A percentile compares a stretch with the other conserved stretches of the same genome.
phyloP scores from a whole-genome alignment of 768 basidiomycete genomes.

The Strobilomyces confusus region DNA sequence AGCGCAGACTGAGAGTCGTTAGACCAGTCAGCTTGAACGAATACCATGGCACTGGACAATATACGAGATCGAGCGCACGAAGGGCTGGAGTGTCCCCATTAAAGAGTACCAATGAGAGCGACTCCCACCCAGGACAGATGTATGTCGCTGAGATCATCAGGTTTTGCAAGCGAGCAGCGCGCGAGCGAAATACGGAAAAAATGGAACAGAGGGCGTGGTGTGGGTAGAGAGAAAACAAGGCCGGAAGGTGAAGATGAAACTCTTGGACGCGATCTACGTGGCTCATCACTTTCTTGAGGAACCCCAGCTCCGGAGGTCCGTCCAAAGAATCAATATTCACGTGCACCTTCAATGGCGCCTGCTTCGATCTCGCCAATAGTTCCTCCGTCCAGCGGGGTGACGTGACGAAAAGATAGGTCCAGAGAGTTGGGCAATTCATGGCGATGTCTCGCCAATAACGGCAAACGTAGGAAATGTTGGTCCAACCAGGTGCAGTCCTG shows the following conservation, averaged over 20 bases:
- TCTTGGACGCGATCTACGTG: constrained; percentile 2
- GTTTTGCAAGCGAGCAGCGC: background rate
- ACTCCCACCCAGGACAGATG: background rate
- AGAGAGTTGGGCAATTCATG: constrained; percentile 36
- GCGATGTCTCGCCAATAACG: constrained; percentile 42
- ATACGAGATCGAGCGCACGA: background rate
- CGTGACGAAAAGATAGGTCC: constrained; percentile 32
- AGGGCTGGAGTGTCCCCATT: background rate
- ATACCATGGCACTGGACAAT: background rate
- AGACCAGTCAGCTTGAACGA: constrained; percentile 20
- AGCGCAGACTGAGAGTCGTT: constrained; percentile 32
- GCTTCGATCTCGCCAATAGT: constrained; percentile 43
- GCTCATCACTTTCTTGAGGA: background rate
- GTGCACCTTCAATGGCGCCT: constrained; percentile 24
- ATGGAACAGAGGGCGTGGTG: background rate
- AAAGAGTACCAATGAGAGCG: background rate
- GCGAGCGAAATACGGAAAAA: background rate
- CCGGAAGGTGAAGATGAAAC: background rate
- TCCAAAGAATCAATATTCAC: background rate
- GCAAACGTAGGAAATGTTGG: constrained; percentile 13
- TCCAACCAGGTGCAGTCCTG: background rate
- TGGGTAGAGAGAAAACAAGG: too few relatives aligned
- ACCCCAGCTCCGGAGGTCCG: background rate
- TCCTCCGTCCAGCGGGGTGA: constrained; percentile 36
- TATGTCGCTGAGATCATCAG: background rate